These are phyloP conservation scores for Cyberlindnera galapagoensis DNA, from an alignment of 805 yeast genomes.

Conservation along the genomic window DNA sequence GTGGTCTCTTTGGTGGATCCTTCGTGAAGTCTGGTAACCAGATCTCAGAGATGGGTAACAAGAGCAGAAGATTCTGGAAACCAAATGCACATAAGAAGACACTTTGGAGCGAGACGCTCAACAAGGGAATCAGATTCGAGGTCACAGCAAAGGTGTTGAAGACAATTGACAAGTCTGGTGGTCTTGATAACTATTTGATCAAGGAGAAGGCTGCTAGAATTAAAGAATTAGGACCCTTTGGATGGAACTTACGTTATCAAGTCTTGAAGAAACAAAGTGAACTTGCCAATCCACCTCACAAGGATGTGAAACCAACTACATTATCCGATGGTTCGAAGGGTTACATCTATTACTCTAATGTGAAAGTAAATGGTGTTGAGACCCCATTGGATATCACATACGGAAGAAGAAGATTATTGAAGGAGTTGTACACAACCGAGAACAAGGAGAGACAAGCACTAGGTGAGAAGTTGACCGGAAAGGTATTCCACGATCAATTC, in stretches of 20 bases:
- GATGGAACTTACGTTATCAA: constrained; percentile 84
- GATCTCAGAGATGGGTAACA: constrained; percentile 67
- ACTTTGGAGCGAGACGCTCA: constrained; percentile 79
- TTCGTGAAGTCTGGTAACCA: constrained; percentile 71
- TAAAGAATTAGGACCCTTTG: constrained; percentile 87
- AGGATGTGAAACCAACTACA: constrained; percentile 28
- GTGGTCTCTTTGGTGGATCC: constrained; percentile 88
- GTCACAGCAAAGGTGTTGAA: constrained; percentile 77
- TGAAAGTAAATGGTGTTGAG: constrained; percentile 28
- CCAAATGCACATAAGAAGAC: constrained; percentile 75
- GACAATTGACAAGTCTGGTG: constrained; percentile 91
- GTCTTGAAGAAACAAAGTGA: constrained; percentile 45
- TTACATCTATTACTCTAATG: constrained; percentile 45
- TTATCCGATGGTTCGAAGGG: constrained; percentile 26
- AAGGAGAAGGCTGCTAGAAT: constrained; percentile 87
- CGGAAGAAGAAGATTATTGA: constrained; percentile 60
- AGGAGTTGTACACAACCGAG: constrained; percentile 46
- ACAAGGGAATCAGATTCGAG: constrained; percentile 43
- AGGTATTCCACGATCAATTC: constrained; percentile 36
- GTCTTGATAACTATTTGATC: constrained; percentile 79
- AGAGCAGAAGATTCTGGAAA: constrained; percentile 70
- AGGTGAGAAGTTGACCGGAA: constrained; percentile 40
- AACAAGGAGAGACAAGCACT: constrained; percentile 34
- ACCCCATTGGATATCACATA: constrained; percentile 43
- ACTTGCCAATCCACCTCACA: constrained; percentile 34